Conservation (phyloP, 164 flowering plant genomes). For the Nymphaea colorata region DNA sequence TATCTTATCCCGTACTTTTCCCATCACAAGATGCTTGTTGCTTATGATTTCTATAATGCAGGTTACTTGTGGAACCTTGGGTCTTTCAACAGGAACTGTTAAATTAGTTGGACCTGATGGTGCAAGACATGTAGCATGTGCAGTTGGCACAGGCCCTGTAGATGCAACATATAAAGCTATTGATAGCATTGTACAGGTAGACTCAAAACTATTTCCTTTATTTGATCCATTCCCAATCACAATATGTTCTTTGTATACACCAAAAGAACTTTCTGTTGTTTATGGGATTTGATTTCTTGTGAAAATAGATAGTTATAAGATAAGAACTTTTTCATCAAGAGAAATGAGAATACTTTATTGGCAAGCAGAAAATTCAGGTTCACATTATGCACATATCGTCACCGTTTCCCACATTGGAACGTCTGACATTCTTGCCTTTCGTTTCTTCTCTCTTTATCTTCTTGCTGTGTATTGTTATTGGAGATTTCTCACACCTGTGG, state of each 20-base stretch:
- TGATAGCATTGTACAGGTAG: constrained; percentile 79
- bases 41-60: constrained; percentile 12
- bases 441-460: no score
- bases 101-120: constrained; percentile 61
- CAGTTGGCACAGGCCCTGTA: constrained; percentile 93
- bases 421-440: no score
- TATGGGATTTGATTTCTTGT: no score
- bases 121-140: constrained; percentile 62
- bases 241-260: not conserved
- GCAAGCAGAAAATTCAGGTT: no score
- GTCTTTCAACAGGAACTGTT: constrained; percentile 90
- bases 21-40: not conserved
- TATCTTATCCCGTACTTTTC: not conserved
- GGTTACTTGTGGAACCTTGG: constrained; percentile 92
- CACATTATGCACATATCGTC: no score
- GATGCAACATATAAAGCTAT: constrained; percentile 94
- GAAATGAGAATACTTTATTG: no score
- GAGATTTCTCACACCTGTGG: no score
- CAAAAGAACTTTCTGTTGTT: no score
- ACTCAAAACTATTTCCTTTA: not conserved
- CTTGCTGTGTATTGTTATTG: no score
- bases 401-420: no score
- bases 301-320: no score
- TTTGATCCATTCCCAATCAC: not conserved
- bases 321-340: no score